Conservation (phyloP, 2,329 filamentous ascomycete genomes). For the Myotisia sp. region DNA sequence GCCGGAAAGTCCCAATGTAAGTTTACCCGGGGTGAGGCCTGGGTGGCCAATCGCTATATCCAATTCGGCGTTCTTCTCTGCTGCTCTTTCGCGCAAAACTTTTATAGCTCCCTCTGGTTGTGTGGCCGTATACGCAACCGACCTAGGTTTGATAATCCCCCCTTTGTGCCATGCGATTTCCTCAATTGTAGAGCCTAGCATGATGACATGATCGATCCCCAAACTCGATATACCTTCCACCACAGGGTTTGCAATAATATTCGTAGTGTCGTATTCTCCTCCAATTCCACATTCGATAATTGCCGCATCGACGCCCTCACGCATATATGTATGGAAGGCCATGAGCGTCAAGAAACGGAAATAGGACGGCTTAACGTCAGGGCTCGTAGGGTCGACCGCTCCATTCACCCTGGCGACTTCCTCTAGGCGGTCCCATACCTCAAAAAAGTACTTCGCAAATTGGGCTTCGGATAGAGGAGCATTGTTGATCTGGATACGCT, state of each 20-base stretch:
- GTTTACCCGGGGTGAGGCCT: conserved; percentile 27
- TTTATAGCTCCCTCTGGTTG: conserved; percentile 42
- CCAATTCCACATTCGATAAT: conserved; percentile 91
- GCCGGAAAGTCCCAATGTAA: conserved; percentile 45
- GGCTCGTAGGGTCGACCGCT: conserved; percentile 35
- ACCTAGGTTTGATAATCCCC: conserved; percentile 62
- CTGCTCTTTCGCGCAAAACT: conserved; percentile 43
- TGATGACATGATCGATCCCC: conserved; percentile 69
- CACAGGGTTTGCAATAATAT: conserved; percentile 58
- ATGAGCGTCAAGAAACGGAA: conserved; percentile 85
- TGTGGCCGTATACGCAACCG: conserved; percentile 48
- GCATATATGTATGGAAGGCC: conserved; percentile 69
- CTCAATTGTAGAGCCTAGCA: conserved; percentile 65
- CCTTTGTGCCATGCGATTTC: conserved; percentile 88
- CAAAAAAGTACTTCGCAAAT: conserved; percentile 69
- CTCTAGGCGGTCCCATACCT: conserved; percentile 61
- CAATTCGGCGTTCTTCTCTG: conserved; percentile 36
- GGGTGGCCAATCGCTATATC: conserved; percentile 37
- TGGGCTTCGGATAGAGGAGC: conserved; percentile 50
- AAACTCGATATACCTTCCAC: conserved; percentile 64
- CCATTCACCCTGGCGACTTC: conserved; percentile 40
- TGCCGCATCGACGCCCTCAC: conserved; percentile 60
- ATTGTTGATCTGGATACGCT: conserved; percentile 71
- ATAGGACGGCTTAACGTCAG: conserved; percentile 65
- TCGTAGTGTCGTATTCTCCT: conserved; percentile 85